A percentile compares a stretch with the other conserved stretches of the same genome.
Evolutionary conservation across 2,329 filamentous ascomycete species (phyloP).

Genomic region (Aspergillus phoenicis): DNA sequence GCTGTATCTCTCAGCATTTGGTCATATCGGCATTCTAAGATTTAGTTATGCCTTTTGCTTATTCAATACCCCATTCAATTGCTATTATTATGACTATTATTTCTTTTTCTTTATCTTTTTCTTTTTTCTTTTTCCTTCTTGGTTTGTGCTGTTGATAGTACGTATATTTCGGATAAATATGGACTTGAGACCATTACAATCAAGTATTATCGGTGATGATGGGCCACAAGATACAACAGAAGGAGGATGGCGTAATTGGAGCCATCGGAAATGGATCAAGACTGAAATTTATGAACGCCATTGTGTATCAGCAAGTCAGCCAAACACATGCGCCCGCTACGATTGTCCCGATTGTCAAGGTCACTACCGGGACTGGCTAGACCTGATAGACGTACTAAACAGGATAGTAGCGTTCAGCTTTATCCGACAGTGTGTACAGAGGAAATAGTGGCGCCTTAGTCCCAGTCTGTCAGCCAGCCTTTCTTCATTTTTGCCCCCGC

Average conservation of each 20-base stretch:
- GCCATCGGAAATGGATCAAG: background rate
- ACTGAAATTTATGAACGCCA: background rate
- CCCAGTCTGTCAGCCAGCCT: slow-evolving; percentile 12
- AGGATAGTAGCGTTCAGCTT: background rate
- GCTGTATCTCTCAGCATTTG: background rate
- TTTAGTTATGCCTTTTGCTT: too few species aligned
- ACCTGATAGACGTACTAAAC: background rate
- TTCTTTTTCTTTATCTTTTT: too few species aligned
- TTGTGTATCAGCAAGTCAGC: background rate
- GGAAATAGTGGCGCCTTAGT: slow-evolving; percentile 8
- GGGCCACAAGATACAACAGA: background rate
- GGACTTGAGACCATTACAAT: too few species aligned
- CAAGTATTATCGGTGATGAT: background rate
- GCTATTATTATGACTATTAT: too few species aligned
- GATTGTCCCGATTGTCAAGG: background rate
- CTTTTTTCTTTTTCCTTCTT: too few species aligned
- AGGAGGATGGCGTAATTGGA: background rate
- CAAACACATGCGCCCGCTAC: slow-evolving; percentile 1
- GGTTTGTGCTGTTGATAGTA: too few species aligned
- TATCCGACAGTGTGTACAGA: too few species aligned
- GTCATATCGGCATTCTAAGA: too few species aligned
- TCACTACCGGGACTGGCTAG: background rate
- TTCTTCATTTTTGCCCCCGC: background rate
- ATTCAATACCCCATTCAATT: too few species aligned
- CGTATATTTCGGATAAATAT: too few species aligned